Percentiles rank a stretch among this genome's conserved stretches.
Evolutionary conservation across 768 basidiomycete genomes (phyloP).

Genomic region (Tulasnella sp.): DNA sequence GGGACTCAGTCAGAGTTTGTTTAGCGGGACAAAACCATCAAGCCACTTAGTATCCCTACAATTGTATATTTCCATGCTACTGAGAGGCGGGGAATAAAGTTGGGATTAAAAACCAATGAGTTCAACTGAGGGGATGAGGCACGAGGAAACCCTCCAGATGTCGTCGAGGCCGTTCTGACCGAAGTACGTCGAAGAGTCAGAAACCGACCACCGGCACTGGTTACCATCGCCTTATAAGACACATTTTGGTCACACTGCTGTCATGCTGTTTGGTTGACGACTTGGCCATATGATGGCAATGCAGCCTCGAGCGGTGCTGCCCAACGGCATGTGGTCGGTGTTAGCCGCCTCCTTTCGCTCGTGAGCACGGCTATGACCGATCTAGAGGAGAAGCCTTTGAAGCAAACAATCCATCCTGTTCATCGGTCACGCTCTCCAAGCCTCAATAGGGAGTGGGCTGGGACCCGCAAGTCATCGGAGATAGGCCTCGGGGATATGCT

Average conservation of each 20-base stretch:
- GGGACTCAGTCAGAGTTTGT: too few relatives aligned
- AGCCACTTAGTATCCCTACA: too few relatives aligned
- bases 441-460: constrained; percentile 53
- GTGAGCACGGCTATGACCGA: constrained; percentile 90
- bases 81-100: too few relatives aligned
- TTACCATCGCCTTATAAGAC: constrained; percentile 65
- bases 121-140: too few relatives aligned
- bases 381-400: not conserved
- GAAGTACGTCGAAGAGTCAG: too few relatives aligned
- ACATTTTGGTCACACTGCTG: constrained; percentile 44
- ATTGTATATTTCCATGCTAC: too few relatives aligned
- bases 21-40: too few relatives aligned
- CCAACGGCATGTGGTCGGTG: constrained; percentile 76
- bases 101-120: too few relatives aligned
- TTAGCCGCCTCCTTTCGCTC: constrained; percentile 65
- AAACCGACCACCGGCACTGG: not conserved
- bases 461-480: constrained; percentile 56
- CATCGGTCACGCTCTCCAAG: not conserved
- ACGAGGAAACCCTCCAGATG: too few relatives aligned
- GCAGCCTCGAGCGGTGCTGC: constrained; percentile 75
- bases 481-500: constrained; percentile 36
- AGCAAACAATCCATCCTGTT: too few relatives aligned
- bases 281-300: constrained; percentile 65
- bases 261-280: constrained; percentile 63
- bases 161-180: too few relatives aligned